These are phyloP conservation scores for Plenodomus biglobosus DNA, from an alignment of 2,329 filamentous ascomycete species.

Conservation along the genomic window DNA sequence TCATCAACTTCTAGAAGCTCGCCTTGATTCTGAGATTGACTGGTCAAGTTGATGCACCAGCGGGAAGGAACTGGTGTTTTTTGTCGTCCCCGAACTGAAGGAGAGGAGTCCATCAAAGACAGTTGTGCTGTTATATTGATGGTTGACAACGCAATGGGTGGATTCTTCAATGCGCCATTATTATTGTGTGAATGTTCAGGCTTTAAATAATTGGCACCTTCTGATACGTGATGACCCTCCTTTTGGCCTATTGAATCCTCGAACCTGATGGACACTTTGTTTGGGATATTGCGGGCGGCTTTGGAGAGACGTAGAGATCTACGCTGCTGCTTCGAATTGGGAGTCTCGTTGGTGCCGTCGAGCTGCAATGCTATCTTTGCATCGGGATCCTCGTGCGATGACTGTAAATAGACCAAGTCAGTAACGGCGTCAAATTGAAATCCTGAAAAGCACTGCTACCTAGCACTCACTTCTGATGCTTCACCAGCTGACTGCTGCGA, in stretches of 20 bases:
- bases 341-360: not conserved
- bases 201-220: not conserved
- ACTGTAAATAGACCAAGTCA: not conserved
- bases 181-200: not conserved
- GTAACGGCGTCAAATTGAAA: not conserved
- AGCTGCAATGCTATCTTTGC: not conserved
- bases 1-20: not conserved
- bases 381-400: not conserved
- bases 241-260: not conserved
- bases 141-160: not conserved
- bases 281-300: not conserved
- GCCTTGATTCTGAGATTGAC: too few relatives aligned
- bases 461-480: not conserved
- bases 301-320: not conserved
- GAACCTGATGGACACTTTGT: not conserved
- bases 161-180: not conserved
- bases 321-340: not conserved
- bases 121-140: not conserved
- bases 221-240: not conserved
- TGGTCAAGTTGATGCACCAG: not conserved
- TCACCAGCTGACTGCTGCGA: not conserved
- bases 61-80: not conserved
- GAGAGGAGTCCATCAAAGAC: not conserved
- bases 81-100: not conserved
- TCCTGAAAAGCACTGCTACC: not conserved